Evolutionary conservation across 257 asterid species (phyloP).

Genomic region (Scutellaria baicalensis): DNA sequence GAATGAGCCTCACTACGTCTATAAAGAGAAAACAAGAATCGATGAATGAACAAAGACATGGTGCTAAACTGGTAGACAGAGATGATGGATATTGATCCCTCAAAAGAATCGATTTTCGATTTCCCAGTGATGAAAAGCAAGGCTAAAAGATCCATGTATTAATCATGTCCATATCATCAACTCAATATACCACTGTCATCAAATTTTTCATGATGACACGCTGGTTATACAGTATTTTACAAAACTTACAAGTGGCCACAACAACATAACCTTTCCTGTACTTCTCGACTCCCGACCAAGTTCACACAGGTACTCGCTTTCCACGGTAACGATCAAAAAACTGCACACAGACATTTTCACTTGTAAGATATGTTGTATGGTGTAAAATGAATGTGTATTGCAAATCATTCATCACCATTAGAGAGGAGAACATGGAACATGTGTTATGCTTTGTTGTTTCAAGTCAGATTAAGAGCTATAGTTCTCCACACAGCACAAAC

Average conservation of each 20-base stretch:
- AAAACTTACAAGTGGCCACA: slow-evolving; percentile 17
- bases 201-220: slow-evolving; percentile 4
- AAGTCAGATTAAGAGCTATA: too few species aligned
- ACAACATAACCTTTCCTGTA: slow-evolving; percentile 11
- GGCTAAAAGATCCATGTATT: not conserved
- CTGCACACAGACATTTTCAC: slow-evolving; percentile 38
- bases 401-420: not conserved
- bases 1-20: not conserved
- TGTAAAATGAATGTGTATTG: not conserved
- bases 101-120: not conserved
- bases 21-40: not conserved
- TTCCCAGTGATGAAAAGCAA: slow-evolving; percentile 5
- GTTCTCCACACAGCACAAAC: too few species aligned
- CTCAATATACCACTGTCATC: slow-evolving; percentile 10
- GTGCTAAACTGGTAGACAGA: not conserved
- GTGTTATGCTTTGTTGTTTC: too few species aligned
- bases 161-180: slow-evolving; percentile 11
- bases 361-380: not conserved
- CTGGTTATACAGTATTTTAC: slow-evolving; percentile 26
- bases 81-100: slow-evolving; percentile 1
- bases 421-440: not conserved
- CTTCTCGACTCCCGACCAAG: not conserved
- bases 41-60: not conserved
- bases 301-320: slow-evolving; percentile 67
- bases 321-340: slow-evolving; percentile 74